Base-by-base conservation (phyloP, 176 grass and related monocot genomes). In the Aegilops bicornis region DNA sequence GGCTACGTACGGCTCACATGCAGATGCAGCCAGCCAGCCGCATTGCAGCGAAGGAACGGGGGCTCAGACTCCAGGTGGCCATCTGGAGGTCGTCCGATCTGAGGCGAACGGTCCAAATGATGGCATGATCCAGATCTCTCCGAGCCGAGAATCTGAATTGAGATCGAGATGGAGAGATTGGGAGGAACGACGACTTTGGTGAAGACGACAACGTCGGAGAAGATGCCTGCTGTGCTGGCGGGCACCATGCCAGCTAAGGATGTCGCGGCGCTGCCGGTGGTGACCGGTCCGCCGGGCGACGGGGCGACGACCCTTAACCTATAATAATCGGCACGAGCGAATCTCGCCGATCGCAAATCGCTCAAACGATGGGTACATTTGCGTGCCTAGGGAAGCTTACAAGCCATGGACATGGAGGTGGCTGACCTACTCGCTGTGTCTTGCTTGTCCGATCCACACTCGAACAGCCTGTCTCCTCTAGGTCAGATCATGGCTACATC, bases 211-310 rank as follows among this genome's bases (percentile, higher is more conserved):
- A 79, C 39, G 69, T 31, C 5, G 72, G 42, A 77, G 48, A 7
- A 76, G 50, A 59, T 59, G 54, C 29, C 4, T 31, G 43, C 27
- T 9, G 0, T 45, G 74, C 84, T 83, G 73, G 89, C 88, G 85
- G 62, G 47, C 84, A 79, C 74, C 81, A 69, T 86, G 84, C 89
- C 89, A 87, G 85, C 89, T 91, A 56, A 9, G 35, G 68, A 58
- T 87, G 89, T 87, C 85, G 43, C 80, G 10, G 43, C 79, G 58
- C 42, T 83, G 89, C 89, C 84, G 89, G 89, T 86, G 89, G 89
- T 79, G 89, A 30, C 72, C 15, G 73, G 45, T 85, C 69, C 61
- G 30, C 12, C 52, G 32, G 42, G 14, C 31, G 32, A 76, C n/a
- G 37, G 70, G 70, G 45, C 71, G 73, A 52, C 73, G 73, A 52